Percentiles rank a stretch among this genome's conserved stretches.
These are phyloP conservation scores for Calonectria pseudoturangicola DNA, from an alignment of 2,329 filamentous ascomycete species.

Conservation along the genomic window DNA sequence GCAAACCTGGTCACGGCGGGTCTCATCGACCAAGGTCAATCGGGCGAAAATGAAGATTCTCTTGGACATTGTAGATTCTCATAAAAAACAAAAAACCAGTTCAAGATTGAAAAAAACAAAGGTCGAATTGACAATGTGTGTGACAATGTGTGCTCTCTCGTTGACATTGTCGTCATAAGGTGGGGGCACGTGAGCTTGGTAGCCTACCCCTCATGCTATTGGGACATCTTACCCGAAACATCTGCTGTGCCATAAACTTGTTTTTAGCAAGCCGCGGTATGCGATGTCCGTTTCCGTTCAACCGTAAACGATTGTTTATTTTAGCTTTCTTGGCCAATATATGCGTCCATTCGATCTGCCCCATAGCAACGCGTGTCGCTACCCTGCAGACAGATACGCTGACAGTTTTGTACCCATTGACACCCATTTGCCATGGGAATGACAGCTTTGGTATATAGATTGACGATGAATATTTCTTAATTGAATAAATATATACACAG, in stretches of 20 bases:
- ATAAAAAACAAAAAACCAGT: too few species aligned
- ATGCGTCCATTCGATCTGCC: background rate
- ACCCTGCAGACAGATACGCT: background rate
- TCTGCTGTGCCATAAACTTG: background rate
- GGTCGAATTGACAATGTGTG: background rate
- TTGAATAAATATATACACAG: background rate
- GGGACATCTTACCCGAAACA: conserved; percentile 14
- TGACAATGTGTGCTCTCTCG: background rate
- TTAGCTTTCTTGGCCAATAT: background rate
- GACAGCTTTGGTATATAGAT: background rate
- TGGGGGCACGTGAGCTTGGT: background rate
- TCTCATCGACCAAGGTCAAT: conserved; percentile 27
- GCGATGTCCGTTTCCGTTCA: too few species aligned
- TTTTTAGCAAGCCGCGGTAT: background rate
- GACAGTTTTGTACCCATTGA: too few species aligned
- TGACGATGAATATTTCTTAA: background rate
- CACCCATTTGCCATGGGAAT: background rate
- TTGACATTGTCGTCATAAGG: background rate
- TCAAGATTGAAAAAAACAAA: background rate
- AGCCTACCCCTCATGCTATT: background rate
- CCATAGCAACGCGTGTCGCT: background rate
- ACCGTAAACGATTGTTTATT: too few species aligned
- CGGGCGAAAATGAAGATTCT: conserved; percentile 32
- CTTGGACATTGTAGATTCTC: conserved; percentile 27
- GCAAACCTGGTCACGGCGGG: conserved; percentile 35